Conservation (phyloP, 1,284 basidiomycete genomes). For the Leccinum cinnamomeum region DNA sequence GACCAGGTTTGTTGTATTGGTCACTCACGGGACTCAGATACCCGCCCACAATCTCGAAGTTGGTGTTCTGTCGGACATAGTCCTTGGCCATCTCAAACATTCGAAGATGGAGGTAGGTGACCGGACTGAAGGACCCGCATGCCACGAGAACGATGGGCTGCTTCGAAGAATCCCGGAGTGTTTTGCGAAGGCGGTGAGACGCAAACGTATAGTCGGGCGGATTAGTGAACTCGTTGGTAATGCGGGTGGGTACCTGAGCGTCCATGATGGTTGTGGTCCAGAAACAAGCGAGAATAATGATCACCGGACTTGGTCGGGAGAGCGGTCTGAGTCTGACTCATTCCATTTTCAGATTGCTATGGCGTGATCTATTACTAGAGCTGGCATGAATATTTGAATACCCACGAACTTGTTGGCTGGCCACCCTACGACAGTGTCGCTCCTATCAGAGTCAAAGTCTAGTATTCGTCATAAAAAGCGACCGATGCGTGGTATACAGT, state of each 20-base stretch:
- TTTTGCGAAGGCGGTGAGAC: constrained; percentile 56
- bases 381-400: constrained; percentile 7
- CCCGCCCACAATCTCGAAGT: constrained; percentile 91
- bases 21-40: constrained; percentile 95
- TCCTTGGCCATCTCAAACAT: constrained; percentile 99
- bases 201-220: constrained; percentile 69
- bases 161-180: constrained; percentile 62
- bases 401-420: constrained; percentile 21
- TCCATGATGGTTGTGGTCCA: constrained; percentile 31
- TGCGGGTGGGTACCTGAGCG: constrained; percentile 20
- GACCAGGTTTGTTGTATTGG: constrained; percentile 88
- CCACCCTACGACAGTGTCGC: not conserved
- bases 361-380: constrained; percentile 13
- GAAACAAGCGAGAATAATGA: constrained; percentile 11
- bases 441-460: not conserved
- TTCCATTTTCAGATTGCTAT: not conserved
- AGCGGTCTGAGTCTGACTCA: not conserved
- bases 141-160: constrained; percentile 76
- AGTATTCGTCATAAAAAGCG: constrained; percentile 4
- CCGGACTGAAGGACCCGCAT: constrained; percentile 80
- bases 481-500: constrained; percentile 21
- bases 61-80: constrained; percentile 88
- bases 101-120: constrained; percentile 82
- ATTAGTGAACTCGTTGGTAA: constrained; percentile 40
- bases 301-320: constrained; percentile 3